phyloP scores from a whole-genome alignment of 2,329 filamentous ascomycete species.

The Lachnellula willkommii region DNA sequence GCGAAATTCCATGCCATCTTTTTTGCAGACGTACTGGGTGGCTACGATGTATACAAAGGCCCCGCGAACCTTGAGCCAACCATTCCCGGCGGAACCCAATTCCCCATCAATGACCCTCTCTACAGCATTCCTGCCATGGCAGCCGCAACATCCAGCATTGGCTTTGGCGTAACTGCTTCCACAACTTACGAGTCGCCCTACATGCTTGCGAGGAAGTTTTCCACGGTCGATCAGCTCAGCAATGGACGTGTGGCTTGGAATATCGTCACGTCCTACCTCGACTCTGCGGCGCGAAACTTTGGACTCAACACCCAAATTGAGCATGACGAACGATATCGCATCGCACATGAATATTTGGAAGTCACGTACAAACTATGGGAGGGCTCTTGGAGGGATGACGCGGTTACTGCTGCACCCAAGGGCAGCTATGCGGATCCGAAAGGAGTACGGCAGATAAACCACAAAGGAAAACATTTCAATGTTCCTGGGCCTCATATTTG shows the following conservation, averaged over 20 bases:
- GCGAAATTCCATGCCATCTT: slow-evolving; percentile 63
- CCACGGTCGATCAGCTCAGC: slow-evolving; percentile 39
- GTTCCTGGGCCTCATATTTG: slow-evolving; percentile 62
- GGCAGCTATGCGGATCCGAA: slow-evolving; percentile 55
- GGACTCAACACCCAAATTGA: slow-evolving; percentile 50
- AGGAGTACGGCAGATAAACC: slow-evolving; percentile 60
- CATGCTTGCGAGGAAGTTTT: slow-evolving; percentile 23
- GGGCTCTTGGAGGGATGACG: slow-evolving; percentile 32
- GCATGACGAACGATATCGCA: slow-evolving; percentile 64
- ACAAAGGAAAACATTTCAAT: slow-evolving; percentile 57
- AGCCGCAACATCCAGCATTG: slow-evolving; percentile 58
- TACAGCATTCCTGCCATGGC: slow-evolving; percentile 62
- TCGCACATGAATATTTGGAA: slow-evolving; percentile 57
- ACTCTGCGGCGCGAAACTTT: slow-evolving; percentile 60
- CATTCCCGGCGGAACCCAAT: slow-evolving; percentile 59
- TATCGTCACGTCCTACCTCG: slow-evolving; percentile 64
- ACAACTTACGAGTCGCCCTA: slow-evolving; percentile 55
- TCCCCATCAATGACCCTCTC: slow-evolving; percentile 66
- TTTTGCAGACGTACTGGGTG: slow-evolving; percentile 61
- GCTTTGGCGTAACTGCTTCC: slow-evolving; percentile 62
- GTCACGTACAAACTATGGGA: slow-evolving; percentile 27
- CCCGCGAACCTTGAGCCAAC: slow-evolving; percentile 55
- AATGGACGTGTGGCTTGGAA: slow-evolving; percentile 47
- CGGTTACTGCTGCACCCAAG: slow-evolving; percentile 53
- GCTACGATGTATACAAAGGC: slow-evolving; percentile 65